phyloP scores from a whole-genome alignment of 2,329 filamentous ascomycete species.

The Uncinocarpus reesii region DNA sequence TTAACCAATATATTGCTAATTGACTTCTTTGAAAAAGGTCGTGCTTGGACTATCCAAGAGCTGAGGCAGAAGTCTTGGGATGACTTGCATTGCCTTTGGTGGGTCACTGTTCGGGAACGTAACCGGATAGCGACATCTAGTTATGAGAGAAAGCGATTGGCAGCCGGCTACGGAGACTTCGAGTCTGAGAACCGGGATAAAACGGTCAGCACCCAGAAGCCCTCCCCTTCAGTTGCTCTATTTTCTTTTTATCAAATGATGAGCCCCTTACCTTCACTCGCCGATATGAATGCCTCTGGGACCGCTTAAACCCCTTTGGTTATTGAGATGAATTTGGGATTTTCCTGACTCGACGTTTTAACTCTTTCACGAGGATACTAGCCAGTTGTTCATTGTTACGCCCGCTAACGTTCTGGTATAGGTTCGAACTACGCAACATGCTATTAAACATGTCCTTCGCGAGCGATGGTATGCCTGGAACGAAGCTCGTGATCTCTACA shows the following conservation, averaged over 20 bases:
- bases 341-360: conserved; percentile 4
- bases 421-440: conserved; percentile 66
- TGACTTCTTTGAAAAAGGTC: conserved; percentile 41
- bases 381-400: too few relatives aligned
- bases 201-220: conserved; percentile 47
- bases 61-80: conserved; percentile 85
- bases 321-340: conserved; percentile 10
- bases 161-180: conserved; percentile 61
- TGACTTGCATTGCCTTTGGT: conserved; percentile 86
- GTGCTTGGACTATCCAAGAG: conserved; percentile 76
- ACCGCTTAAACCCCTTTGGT: conserved; percentile 20
- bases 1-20: background rate
- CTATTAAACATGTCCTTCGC: conserved; percentile 74
- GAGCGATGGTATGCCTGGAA: conserved; percentile 80
- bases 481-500: conserved; percentile 31
- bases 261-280: conserved; percentile 24
- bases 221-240: background rate
- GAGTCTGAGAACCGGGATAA: conserved; percentile 56
- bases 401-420: conserved; percentile 34
- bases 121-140: conserved; percentile 77
- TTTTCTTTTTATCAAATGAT: conserved; percentile 16
- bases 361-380: background rate
- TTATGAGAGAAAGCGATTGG: conserved; percentile 55
- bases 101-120: conserved; percentile 81
- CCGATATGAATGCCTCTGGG: conserved; percentile 24